Evolutionary conservation across 148 eudicot genomes (phyloP).

Genomic region (Arctostaphylos glauca): DNA sequence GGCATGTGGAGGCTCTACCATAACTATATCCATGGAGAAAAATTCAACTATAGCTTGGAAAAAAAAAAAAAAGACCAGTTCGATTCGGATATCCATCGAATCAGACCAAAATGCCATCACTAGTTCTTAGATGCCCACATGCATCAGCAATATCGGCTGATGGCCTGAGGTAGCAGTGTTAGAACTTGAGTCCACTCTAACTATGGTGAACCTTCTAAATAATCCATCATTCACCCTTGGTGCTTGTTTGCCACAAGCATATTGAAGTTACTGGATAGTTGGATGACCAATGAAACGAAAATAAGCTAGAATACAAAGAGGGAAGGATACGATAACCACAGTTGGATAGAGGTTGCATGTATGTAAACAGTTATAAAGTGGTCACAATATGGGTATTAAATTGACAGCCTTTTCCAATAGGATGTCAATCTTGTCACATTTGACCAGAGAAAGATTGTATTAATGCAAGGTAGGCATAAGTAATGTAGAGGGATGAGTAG

Average conservation of each 20-base stretch:
- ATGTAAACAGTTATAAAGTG: not conserved
- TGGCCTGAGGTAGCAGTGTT: not conserved
- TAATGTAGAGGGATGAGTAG: not conserved
- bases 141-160: not conserved
- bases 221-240: not conserved
- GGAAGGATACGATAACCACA: not conserved
- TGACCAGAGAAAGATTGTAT: not conserved
- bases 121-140: not conserved
- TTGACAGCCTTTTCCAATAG: not conserved
- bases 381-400: not conserved
- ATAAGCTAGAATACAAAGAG: not conserved
- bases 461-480: not conserved
- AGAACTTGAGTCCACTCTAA: not conserved
- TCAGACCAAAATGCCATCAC: too few species aligned
- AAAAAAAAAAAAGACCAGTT: too few species aligned
- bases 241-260: constrained; percentile 6
- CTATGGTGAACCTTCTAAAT: not conserved
- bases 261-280: not conserved
- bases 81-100: too few species aligned
- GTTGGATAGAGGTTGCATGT: not conserved
- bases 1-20: too few species aligned
- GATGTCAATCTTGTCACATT: not conserved
- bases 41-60: too few species aligned
- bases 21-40: too few species aligned
- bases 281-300: not conserved